phyloP scores from a whole-genome alignment of 1,284 basidiomycete genomes.

The Uromyces viciae-fabae region DNA sequence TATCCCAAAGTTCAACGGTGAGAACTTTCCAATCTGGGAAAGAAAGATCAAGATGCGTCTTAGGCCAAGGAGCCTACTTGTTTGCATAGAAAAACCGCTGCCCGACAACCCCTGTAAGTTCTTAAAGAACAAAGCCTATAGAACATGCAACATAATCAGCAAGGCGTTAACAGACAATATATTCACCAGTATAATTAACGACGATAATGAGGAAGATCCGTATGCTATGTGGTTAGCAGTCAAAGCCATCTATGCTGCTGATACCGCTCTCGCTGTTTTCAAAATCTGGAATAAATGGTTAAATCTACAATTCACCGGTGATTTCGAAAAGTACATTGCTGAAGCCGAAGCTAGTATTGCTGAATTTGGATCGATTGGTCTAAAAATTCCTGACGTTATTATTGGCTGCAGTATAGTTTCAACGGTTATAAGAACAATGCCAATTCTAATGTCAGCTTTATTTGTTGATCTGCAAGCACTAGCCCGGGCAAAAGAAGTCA shows the following conservation, averaged over 20 bases:
- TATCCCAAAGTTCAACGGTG: not conserved
- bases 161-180: not conserved
- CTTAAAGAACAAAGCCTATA: not conserved
- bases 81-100: not conserved
- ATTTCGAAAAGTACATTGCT: not conserved
- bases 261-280: not conserved
- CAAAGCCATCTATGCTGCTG: not conserved
- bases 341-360: not conserved
- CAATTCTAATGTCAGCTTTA: not conserved
- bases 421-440: not conserved
- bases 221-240: not conserved
- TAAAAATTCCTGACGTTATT: not conserved
- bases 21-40: not conserved
- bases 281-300: not conserved
- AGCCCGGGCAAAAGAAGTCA: not conserved
- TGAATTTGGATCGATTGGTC: not conserved
- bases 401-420: not conserved
- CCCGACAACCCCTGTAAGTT: not conserved
- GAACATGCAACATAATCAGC: not conserved
- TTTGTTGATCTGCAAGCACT: not conserved
- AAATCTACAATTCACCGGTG: not conserved
- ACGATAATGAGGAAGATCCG: not conserved
- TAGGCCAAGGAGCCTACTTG: not conserved
- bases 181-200: not conserved
- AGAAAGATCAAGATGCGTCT: not conserved